Evolutionary conservation across 2,329 filamentous ascomycete species (phyloP), one percentile per base, ranked within the genome.

Genomic region (Fonsecaea nubica): DNA sequence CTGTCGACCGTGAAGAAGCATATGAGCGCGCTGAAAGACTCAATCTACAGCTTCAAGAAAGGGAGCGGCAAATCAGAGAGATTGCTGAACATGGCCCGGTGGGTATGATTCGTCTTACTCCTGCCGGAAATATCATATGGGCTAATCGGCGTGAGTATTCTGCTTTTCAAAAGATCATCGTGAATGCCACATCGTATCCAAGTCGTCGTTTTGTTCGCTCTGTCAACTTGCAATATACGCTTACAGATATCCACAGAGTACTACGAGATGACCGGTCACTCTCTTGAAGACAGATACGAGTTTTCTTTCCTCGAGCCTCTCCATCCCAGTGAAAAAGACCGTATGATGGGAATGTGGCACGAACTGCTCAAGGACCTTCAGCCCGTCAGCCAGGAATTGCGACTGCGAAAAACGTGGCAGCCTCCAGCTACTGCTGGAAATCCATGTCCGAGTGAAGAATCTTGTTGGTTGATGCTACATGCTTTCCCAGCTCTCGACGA

Each of bases 241-340:
- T 50, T 25, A 50, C 21, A 50, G 4, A 21, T 50, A 21, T 21
- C 8, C 10, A 50, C 13, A 50, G 45, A 67, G 15, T 72, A 64
- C 50, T 72, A 68, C 45, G 63, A 68, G 32, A 71, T 72, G n/a
- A 68, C 70, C 4, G 64, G 66, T n/a, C 66, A 71, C 36, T 30
- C 66, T 10, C 13, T 33, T 13, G 65, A 67, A 35, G 63, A 68
- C 48, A 54, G 61, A 32, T 71, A 68, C 15, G 62, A 66, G 13
- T 64, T 58, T 21, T 71, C 71, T 21, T 72, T 68, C 33, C 40
- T 65, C 15, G 69, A 71, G 6, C 53, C 60, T 32, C 60, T 72
- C 10, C 67, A 67, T 35, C 54, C 55, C 7, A 65, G 67, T 8
- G 69, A 70, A 18, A 59, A 48, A 55, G 63, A 62, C 2, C 9